A percentile compares a stretch with the other conserved stretches of the same genome.
These are phyloP conservation scores for Aphanomyces invadans DNA, from an alignment of 352 stramenopile species.

Conservation along the genomic window DNA sequence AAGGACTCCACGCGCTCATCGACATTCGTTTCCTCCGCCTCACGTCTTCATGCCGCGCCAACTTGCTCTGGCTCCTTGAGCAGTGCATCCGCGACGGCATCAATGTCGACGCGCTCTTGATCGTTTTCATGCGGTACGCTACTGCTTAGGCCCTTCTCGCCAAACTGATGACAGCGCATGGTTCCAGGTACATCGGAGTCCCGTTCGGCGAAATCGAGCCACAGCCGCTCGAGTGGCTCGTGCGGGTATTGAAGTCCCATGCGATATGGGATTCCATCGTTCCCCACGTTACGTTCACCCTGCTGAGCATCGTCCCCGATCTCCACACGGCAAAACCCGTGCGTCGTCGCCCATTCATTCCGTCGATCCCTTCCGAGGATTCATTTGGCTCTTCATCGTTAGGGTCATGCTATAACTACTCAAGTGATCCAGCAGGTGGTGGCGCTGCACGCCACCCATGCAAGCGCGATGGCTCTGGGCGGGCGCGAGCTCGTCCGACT, in stretches of 20 bases:
- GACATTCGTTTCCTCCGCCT: conserved; percentile 78
- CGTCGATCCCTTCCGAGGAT: too few species aligned
- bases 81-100: conserved; percentile 45
- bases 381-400: too few species aligned
- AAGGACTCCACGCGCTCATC: conserved; percentile 72
- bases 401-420: neutral
- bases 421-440: neutral
- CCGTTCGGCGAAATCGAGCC: conserved; percentile 41
- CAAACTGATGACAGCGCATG: neutral
- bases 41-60: conserved; percentile 57
- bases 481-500: conserved; percentile 73
- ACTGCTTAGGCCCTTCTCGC: conserved; percentile 26
- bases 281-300: conserved; percentile 1
- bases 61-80: conserved; percentile 76
- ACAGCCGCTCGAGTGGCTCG: neutral
- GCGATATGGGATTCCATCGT: neutral
- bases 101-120: conserved; percentile 65
- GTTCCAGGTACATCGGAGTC: conserved; percentile 2
- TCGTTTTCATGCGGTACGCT: conserved; percentile 65
- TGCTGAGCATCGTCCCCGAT: conserved; percentile 17
- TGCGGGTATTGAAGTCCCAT: neutral
- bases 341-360: neutral
- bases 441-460: neutral
- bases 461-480: conserved; percentile 49
- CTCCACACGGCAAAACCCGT: neutral